Evolutionary conservation across 2,329 filamentous ascomycete species (phyloP), one percentile per base, ranked within the genome.

Genomic region (Dactylonectria macrodidyma): DNA sequence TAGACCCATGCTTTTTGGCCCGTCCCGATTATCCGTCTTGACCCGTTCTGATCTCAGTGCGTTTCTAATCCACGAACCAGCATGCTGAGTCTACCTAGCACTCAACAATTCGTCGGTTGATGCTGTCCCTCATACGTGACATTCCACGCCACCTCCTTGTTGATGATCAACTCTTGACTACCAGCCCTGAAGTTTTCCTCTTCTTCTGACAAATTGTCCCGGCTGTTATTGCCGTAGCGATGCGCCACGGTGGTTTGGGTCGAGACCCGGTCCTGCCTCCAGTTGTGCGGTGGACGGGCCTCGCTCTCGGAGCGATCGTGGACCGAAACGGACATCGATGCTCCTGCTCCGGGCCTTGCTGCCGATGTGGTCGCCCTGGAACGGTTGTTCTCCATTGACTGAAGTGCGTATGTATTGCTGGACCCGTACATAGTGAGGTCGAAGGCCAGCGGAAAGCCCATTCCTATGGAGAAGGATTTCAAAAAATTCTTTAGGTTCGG

Each of bases 91-190:
- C 26, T 30, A 30, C 26, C 38, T 11, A 46, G 34, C 14, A 44
- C 54, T 63, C 24, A 58, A 24, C 38, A 46, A 46, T 33, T 58
- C 8, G n/a, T 58, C 8, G 46, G 51, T 22, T 65, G 60, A 7
- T 58, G 26, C 26, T 30, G 44, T 11, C 64, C 52, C 19, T 73
- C 71, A 1, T 71, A 68, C 3, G 66, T 68, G 8, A 73, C 51
- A 7, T 68, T 38, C 71, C 69, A 73, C 2, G 50, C 62, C 3
- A 73, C 69, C 38, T 72, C 65, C 57, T 72, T 73, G 14, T 63
- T 73, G n/a, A 73, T 73, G 8, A 73, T 73, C 64, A 73, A 46
- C 7, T 73, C 71, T 10, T 73, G 71, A 48, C 71, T 73, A 3
- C 71, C 71, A 22, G 59, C 56, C 3, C 71, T 63, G 9, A 63